phyloP scores from a whole-genome alignment of 2,329 filamentous ascomycete species.

The Fusarium coffeatum region DNA sequence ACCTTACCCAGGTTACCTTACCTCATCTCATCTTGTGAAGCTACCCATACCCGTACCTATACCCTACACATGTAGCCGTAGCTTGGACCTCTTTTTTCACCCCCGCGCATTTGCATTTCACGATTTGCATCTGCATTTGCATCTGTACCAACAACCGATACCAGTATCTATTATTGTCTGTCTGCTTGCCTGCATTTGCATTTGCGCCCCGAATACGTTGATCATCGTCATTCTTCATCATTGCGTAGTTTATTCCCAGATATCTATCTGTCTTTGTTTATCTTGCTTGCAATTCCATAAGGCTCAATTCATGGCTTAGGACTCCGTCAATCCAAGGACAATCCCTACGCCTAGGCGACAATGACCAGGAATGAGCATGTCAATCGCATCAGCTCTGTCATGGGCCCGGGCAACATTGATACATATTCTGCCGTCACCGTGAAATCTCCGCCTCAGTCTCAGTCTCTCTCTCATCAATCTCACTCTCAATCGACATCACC shows the following conservation, averaged over 20 bases:
- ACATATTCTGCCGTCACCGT: constrained; percentile 74
- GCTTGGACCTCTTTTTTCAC: constrained; percentile 27
- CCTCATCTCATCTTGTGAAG: not conserved
- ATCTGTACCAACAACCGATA: not conserved
- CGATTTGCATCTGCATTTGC: constrained; percentile 14
- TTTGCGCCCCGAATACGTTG: not conserved
- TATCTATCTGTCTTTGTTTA: not conserved
- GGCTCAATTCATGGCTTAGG: constrained; percentile 46
- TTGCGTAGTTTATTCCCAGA: not conserved
- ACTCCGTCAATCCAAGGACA: constrained; percentile 45
- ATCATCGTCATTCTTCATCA: not conserved
- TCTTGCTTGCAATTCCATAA: not conserved
- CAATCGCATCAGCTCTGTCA: constrained; percentile 66
- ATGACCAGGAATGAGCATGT: constrained; percentile 76
- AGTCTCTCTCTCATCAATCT: constrained; percentile 1
- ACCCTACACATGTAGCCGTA: constrained; percentile 1
- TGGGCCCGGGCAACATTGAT: constrained; percentile 50
- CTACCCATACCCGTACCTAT: not conserved
- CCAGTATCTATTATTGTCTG: not conserved
- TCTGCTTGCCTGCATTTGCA: not conserved
- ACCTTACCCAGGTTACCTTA: constrained; percentile 14
- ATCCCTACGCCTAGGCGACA: constrained; percentile 55
- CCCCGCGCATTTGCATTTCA: constrained; percentile 21
- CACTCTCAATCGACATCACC: constrained; percentile 12
- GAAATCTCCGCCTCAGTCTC: constrained; percentile 50